A percentile compares a stretch with the other conserved stretches of the same genome.
Conservation (phyloP, 2,329 filamentous ascomycete genomes). For the Aspergillus udagawae region DNA sequence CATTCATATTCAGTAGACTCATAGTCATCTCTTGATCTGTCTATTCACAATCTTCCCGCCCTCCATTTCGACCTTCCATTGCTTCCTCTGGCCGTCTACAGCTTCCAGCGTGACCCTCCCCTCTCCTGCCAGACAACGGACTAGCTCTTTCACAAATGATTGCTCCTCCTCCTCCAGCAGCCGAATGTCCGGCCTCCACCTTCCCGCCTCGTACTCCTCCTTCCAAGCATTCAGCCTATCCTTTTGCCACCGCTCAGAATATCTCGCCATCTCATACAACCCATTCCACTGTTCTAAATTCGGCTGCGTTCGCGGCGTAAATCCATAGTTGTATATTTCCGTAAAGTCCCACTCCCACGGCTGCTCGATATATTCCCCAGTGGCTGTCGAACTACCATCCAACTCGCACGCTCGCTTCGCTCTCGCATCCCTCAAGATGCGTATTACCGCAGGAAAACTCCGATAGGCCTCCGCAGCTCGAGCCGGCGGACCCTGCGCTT, state of each 20-base stretch:
- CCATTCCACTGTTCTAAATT: slow-evolving; percentile 14
- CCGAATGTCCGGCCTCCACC: not conserved
- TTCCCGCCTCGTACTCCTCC: not conserved
- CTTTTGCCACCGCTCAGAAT: not conserved
- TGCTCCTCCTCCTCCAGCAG: not conserved
- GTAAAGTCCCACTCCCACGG: slow-evolving; percentile 16
- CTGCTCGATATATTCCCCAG: slow-evolving; percentile 8
- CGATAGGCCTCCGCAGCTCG: slow-evolving; percentile 18
- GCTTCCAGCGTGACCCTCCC: not conserved
- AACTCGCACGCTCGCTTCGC: slow-evolving; percentile 19
- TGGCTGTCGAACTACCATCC: not conserved
- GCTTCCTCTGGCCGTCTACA: not conserved
- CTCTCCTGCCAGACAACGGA: not conserved
- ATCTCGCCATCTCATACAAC: slow-evolving; percentile 11
- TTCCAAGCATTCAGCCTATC: not conserved
- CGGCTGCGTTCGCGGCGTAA: slow-evolving; percentile 15
- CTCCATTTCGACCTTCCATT: not conserved
- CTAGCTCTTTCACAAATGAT: not conserved
- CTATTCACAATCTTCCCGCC: not conserved
- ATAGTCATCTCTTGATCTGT: not conserved
- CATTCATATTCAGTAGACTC: too few relatives aligned
- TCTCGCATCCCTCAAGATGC: slow-evolving; percentile 13
- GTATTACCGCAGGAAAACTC: slow-evolving; percentile 13
- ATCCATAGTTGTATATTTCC: slow-evolving; percentile 14
- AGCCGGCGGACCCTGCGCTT: slow-evolving; percentile 9